phyloP scores from a whole-genome alignment of 192 early-diverging fungal genomes.

The Diversispora eburnea region DNA sequence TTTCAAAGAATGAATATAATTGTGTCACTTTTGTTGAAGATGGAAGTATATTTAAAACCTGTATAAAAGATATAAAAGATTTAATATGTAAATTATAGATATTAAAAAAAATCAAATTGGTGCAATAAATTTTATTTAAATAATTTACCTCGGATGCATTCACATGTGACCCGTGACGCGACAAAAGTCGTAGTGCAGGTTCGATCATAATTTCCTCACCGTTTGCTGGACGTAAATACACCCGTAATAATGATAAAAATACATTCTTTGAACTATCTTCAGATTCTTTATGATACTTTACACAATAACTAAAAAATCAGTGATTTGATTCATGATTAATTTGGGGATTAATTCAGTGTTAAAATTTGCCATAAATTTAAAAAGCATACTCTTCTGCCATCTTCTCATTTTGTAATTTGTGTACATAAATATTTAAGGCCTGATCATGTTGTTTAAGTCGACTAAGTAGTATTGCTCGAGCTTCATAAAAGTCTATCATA shows the following conservation, averaged over 20 bases:
- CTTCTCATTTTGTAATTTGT: constrained; percentile 66
- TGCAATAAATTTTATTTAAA: not conserved
- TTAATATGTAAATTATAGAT: not conserved
- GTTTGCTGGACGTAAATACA: constrained; percentile 54
- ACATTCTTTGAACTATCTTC: constrained; percentile 50
- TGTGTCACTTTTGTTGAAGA: constrained; percentile 37
- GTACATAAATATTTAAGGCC: constrained; percentile 77
- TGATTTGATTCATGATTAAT: too few species aligned
- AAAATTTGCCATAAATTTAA: not conserved
- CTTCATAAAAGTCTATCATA: constrained; percentile 67
- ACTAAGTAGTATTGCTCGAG: constrained; percentile 75
- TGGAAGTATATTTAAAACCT: constrained; percentile 47
- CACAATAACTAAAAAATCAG: constrained; percentile 53
- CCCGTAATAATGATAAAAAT: constrained; percentile 60
- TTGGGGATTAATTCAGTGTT: constrained; percentile 2
- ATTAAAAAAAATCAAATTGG: not conserved
- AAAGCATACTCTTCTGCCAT: constrained; percentile 61
- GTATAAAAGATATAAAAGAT: not conserved
- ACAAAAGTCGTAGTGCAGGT: constrained; percentile 58
- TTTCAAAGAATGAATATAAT: constrained; percentile 58
- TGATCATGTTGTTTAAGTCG: constrained; percentile 84
- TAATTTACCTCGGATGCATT: constrained; percentile 49
- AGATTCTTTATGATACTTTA: constrained; percentile 49
- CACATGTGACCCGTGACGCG: constrained; percentile 64
- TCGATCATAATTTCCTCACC: constrained; percentile 47